Conservation (phyloP, 2,329 filamentous ascomycete genomes). For the Calonectria naviculata region DNA sequence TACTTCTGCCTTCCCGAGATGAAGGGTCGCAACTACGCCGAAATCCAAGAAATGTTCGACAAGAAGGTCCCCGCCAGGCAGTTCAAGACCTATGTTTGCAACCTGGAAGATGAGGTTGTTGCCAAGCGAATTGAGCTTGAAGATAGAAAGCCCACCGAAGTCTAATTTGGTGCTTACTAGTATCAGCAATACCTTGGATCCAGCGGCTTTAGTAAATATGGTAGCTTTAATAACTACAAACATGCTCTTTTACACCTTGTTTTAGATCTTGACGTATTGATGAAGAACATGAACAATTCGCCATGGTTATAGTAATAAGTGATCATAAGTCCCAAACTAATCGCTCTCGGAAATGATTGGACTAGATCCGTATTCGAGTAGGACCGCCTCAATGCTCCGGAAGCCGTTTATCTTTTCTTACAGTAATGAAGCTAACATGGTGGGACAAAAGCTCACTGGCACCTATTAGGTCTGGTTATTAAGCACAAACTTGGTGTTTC, state of each 20-base stretch:
- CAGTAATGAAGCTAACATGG: too few relatives aligned
- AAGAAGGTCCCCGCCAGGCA: slow-evolving; percentile 21
- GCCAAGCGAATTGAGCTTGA: slow-evolving; percentile 24
- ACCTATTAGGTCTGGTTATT: too few relatives aligned
- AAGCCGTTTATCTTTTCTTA: too few relatives aligned
- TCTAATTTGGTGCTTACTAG: neutral
- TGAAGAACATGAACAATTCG: too few relatives aligned
- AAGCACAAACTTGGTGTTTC: too few relatives aligned
- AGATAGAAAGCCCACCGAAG: slow-evolving; percentile 10
- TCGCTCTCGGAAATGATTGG: too few relatives aligned
- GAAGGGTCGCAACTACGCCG: slow-evolving; percentile 33
- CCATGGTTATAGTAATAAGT: too few relatives aligned
- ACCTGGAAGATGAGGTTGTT: slow-evolving; percentile 17
- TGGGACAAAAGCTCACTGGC: too few relatives aligned
- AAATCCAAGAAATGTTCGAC: slow-evolving; percentile 30
- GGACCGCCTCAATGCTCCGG: too few relatives aligned
- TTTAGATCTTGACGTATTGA: neutral
- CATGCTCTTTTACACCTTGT: neutral
- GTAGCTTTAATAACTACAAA: neutral
- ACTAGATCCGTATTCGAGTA: too few relatives aligned
- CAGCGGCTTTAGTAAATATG: neutral
- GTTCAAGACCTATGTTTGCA: slow-evolving; percentile 25
- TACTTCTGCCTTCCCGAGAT: slow-evolving; percentile 51
- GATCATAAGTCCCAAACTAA: too few relatives aligned
- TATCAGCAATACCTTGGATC: neutral